Evolutionary conservation across 345 rosid genomes (phyloP).

Genomic region (Zanthoxylum bungeanum): DNA sequence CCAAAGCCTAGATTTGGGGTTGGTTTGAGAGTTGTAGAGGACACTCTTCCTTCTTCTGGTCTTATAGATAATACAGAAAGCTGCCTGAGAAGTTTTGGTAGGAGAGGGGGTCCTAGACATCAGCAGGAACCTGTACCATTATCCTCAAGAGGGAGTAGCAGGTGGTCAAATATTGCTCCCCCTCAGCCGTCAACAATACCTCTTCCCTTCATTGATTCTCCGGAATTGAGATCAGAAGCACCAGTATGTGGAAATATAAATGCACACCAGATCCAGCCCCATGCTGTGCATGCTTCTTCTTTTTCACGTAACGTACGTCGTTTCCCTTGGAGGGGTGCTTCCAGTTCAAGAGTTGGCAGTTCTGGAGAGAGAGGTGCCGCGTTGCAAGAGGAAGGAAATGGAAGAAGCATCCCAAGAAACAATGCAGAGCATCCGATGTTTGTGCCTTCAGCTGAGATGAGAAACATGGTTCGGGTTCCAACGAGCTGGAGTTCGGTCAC

Average conservation of each 20-base stretch:
- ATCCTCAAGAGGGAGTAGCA: constrained; percentile 39
- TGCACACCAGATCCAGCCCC: constrained; percentile 43
- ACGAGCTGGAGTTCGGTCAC: constrained; percentile 55
- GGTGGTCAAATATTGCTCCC: constrained; percentile 38
- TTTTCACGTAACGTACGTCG: constrained; percentile 47
- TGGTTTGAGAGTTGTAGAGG: constrained; percentile 45
- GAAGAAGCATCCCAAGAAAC: constrained; percentile 49
- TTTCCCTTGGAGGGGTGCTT: constrained; percentile 53
- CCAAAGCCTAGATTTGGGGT: constrained; percentile 45
- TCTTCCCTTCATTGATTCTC: constrained; percentile 37
- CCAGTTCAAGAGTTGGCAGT: constrained; percentile 44
- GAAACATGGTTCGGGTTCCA: constrained; percentile 60
- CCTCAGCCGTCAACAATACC: constrained; percentile 38
- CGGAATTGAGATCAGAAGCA: constrained; percentile 41
- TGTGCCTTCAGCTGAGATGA: constrained; percentile 42
- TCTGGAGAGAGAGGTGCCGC: constrained; percentile 46
- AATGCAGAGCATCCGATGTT: constrained; percentile 52
- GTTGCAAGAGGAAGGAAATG: constrained; percentile 41
- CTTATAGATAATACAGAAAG: constrained; percentile 33
- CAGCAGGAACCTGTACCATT: constrained; percentile 50
- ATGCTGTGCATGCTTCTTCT: constrained; percentile 40
- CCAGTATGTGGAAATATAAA: constrained; percentile 28
- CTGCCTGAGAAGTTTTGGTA: constrained; percentile 34
- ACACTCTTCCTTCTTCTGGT: constrained; percentile 36
- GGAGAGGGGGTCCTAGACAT: constrained; percentile 48